Conservation (phyloP, 768 basidiomycete genomes). For the Hortiboletus flavorubellus region DNA sequence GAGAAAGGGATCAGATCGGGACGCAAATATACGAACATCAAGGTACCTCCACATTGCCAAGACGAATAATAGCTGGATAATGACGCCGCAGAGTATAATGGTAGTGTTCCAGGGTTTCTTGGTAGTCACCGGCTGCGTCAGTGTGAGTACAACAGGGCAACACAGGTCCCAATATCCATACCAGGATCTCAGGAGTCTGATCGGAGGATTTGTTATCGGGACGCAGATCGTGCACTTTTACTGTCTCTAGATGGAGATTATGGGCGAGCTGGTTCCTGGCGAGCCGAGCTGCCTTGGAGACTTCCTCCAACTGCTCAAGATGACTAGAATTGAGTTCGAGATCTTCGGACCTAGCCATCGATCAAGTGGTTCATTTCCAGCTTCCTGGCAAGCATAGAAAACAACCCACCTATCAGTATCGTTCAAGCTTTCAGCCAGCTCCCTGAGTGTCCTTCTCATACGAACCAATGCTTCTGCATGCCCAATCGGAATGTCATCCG, state of each 20-base stretch:
- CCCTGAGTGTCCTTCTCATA: constrained; percentile 56
- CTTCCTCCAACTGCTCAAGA: constrained; percentile 48
- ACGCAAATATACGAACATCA: neutral
- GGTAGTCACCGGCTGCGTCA: constrained; percentile 16
- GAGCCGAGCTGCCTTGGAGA: constrained; percentile 50
- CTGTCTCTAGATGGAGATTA: constrained; percentile 40
- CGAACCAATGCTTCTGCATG: constrained; percentile 53
- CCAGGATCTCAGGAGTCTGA: constrained; percentile 39
- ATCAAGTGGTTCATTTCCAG: constrained; percentile 4
- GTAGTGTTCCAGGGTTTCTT: constrained; percentile 25
- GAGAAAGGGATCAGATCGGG: constrained; percentile 22
- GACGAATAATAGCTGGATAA: constrained; percentile 46
- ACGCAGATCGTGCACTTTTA: constrained; percentile 34
- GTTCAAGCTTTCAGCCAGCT: constrained; percentile 52
- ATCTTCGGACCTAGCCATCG: constrained; percentile 38
- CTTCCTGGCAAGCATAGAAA: constrained; percentile 1
- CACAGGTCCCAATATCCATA: constrained; percentile 24
- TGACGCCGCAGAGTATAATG: constrained; percentile 35
- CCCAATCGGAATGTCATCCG: constrained; percentile 23
- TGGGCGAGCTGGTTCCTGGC: constrained; percentile 45
- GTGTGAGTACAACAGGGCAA: constrained; percentile 6
- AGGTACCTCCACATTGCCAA: constrained; percentile 58
- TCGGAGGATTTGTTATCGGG: constrained; percentile 33
- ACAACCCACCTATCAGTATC: constrained; percentile 52
- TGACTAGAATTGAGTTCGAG: constrained; percentile 40